These are phyloP conservation scores for Grosmannia clavigera DNA, from an alignment of 2,329 filamentous ascomycete genomes.

Conservation along the genomic window DNA sequence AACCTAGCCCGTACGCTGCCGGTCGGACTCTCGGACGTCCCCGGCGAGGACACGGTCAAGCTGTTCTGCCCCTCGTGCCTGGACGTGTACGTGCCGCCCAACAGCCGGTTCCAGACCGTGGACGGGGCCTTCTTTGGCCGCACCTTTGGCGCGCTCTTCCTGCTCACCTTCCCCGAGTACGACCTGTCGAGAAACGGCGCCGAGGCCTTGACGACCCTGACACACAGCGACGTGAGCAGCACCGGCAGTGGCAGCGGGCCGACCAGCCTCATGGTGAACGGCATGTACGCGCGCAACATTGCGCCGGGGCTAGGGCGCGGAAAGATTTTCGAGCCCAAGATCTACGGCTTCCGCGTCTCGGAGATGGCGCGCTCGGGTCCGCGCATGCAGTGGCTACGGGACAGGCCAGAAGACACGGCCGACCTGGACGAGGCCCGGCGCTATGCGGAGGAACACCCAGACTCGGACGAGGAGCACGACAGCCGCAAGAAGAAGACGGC, in stretches of 20 bases:
- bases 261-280: constrained; percentile 53
- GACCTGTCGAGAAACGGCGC: constrained; percentile 65
- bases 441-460: constrained; percentile 39
- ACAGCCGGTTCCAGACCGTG: constrained; percentile 92
- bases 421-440: constrained; percentile 70
- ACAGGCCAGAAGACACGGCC: constrained; percentile 65
- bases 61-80: constrained; percentile 94
- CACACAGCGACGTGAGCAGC: constrained; percentile 6
- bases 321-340: constrained; percentile 86
- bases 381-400: constrained; percentile 91
- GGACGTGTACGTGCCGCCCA: constrained; percentile 94
- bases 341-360: constrained; percentile 92
- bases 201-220: constrained; percentile 36
- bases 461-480: constrained; percentile 44
- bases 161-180: constrained; percentile 96
- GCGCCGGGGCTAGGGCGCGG: constrained; percentile 71
- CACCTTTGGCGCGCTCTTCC: constrained; percentile 92
- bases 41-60: constrained; percentile 95
- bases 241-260: constrained; percentile 1
- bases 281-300: constrained; percentile 75
- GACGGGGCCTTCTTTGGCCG: constrained; percentile 97
- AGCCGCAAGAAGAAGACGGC: constrained; percentile 23
- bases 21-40: constrained; percentile 86
- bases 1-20: constrained; percentile 81
- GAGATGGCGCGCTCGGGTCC: constrained; percentile 83